These are phyloP conservation scores for Pythium vanterpoolii DNA, from an alignment of 352 stramenopile genomes.

Conservation along the genomic window DNA sequence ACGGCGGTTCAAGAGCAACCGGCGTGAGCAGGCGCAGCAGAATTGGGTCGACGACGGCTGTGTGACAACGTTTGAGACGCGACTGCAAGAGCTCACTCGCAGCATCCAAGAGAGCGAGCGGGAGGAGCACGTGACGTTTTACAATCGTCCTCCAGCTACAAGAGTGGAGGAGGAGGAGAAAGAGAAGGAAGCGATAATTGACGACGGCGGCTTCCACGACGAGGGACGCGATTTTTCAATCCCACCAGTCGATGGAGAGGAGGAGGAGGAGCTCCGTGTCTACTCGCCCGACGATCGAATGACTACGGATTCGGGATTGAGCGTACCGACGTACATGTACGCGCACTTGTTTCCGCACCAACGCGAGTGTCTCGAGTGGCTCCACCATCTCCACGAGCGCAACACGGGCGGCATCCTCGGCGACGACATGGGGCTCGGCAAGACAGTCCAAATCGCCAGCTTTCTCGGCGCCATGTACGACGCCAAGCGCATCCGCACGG, in stretches of 20 bases:
- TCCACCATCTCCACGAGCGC: constrained; percentile 95
- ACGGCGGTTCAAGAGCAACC: constrained; percentile 11
- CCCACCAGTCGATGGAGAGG: background rate
- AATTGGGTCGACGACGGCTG: constrained; percentile 32
- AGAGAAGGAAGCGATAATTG: constrained; percentile 9
- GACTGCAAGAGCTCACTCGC: constrained; percentile 11
- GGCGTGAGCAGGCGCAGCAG: constrained; percentile 16
- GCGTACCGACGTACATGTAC: constrained; percentile 69
- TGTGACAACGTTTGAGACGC: constrained; percentile 17
- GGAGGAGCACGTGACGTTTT: constrained; percentile 22
- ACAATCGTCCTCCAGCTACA: constrained; percentile 14
- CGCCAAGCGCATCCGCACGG: constrained; percentile 48
- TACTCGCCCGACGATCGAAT: constrained; percentile 52
- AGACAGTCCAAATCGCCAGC: constrained; percentile 93
- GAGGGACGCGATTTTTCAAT: constrained; percentile 3
- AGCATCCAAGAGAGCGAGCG: constrained; percentile 7
- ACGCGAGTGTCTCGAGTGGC: constrained; percentile 94
- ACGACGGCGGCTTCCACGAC: constrained; percentile 39
- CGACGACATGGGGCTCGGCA: constrained; percentile 96
- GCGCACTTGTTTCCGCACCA: constrained; percentile 93
- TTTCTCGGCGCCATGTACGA: constrained; percentile 77
- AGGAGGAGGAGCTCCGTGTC: constrained; percentile 6
- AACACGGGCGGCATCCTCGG: constrained; percentile 96
- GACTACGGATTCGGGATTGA: constrained; percentile 61
- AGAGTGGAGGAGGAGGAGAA: background rate